phyloP scores from a whole-genome alignment of 306 rosid species.

The Leucaena leucocephala region DNA sequence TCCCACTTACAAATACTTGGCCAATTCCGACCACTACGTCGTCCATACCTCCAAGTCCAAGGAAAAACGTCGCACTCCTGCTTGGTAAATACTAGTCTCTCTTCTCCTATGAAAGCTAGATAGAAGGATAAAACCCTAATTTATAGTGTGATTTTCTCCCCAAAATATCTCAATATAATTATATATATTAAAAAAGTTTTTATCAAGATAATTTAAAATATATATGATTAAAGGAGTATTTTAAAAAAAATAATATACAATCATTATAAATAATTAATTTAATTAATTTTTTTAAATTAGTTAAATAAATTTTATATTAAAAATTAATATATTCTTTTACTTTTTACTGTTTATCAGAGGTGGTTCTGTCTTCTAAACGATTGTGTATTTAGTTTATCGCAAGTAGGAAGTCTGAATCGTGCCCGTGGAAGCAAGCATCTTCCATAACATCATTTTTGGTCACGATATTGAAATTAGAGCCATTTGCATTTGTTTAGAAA shows the following conservation, averaged over 20 bases:
- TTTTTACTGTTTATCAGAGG: neutral
- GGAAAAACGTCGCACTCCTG: slow-evolving; percentile 84
- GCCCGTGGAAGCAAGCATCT: neutral
- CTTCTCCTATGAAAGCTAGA: no score
- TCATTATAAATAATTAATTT: no score
- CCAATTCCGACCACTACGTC: slow-evolving; percentile 79
- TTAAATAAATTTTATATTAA: no score
- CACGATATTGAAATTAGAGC: neutral
- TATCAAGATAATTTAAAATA: no score
- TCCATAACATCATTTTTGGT: neutral
- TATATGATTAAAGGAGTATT: no score
- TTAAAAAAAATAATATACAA: no score
- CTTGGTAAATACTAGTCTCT: slow-evolving; percentile 55
- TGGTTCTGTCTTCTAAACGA: neutral
- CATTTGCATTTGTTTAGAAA: slow-evolving; percentile 20
- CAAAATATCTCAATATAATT: no score
- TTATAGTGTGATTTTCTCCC: no score
- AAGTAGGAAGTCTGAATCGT: neutral
- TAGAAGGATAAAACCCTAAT: no score
- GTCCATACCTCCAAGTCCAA: slow-evolving; percentile 63
- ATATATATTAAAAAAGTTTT: no score
- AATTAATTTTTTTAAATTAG: no score
- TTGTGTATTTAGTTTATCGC: slow-evolving; percentile 1
- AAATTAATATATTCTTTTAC: no score
- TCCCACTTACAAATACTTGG: slow-evolving; percentile 87